These are phyloP conservation scores for Cyberlindnera subsufficiens DNA, from an alignment of 805 yeast species.

Conservation along the genomic window DNA sequence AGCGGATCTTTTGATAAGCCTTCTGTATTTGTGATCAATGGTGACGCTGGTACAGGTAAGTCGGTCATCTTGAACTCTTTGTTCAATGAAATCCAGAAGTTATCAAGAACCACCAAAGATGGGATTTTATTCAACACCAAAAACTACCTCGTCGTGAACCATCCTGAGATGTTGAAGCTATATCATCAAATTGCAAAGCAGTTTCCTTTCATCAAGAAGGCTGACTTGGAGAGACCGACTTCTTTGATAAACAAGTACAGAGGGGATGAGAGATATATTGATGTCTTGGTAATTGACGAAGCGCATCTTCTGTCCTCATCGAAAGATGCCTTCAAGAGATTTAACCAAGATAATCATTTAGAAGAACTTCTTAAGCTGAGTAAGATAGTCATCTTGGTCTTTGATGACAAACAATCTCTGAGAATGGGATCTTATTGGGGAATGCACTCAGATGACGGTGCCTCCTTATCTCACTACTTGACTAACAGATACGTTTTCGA, in stretches of 20 bases:
- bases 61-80: constrained; percentile 36
- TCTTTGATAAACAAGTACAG: constrained; percentile 31
- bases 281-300: constrained; percentile 38
- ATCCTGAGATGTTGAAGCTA: constrained; percentile 42
- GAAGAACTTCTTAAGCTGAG: constrained; percentile 33
- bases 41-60: constrained; percentile 46
- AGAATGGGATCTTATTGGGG: constrained; percentile 43
- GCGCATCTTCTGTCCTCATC: constrained; percentile 39
- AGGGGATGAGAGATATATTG: constrained; percentile 15
- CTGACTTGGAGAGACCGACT: constrained; percentile 41
- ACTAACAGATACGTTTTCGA: not conserved
- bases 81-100: constrained; percentile 36
- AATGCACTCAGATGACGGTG: constrained; percentile 27
- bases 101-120: constrained; percentile 18
- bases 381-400: constrained; percentile 36
- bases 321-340: constrained; percentile 39
- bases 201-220: constrained; percentile 31
- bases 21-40: constrained; percentile 36
- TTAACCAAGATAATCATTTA: constrained; percentile 38
- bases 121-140: constrained; percentile 24
- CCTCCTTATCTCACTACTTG: constrained; percentile 23
- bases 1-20: constrained; percentile 14
- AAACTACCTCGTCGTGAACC: constrained; percentile 38
- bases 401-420: constrained; percentile 39
- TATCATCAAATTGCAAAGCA: constrained; percentile 33